Evolutionary conservation across 2,329 filamentous ascomycete species (phyloP).

Genomic region (Colletotrichum horii): DNA sequence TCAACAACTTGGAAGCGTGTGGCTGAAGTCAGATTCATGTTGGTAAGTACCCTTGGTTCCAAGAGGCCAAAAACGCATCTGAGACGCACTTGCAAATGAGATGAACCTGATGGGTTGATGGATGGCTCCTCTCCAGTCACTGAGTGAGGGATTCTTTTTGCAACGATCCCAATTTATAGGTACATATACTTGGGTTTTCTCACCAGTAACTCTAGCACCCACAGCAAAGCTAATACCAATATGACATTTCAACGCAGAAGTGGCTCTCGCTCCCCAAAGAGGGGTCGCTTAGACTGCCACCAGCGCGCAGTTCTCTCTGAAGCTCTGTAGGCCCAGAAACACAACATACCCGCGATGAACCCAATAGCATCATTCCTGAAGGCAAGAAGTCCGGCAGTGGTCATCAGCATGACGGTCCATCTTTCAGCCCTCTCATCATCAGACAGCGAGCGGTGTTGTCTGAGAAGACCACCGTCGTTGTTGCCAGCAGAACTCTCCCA

Average conservation of each 20-base stretch:
- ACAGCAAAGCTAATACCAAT: background rate
- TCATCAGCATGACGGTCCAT: conserved; percentile 91
- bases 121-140: background rate
- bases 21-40: background rate
- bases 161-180: background rate
- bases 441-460: conserved; percentile 57
- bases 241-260: conserved; percentile 23
- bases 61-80: background rate
- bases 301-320: conserved; percentile 47
- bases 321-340: conserved; percentile 71
- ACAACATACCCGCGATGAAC: conserved; percentile 81
- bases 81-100: background rate
- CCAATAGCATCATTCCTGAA: conserved; percentile 92
- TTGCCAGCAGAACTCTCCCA: conserved; percentile 58
- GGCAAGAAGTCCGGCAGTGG: conserved; percentile 79
- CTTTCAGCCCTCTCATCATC: conserved; percentile 75
- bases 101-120: background rate
- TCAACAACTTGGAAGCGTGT: background rate
- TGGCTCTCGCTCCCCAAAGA: conserved; percentile 33
- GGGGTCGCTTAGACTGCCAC: conserved; percentile 31
- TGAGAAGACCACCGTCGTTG: conserved; percentile 34
- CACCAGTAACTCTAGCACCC: background rate
- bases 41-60: background rate
- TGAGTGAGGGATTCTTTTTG: background rate
- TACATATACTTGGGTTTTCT: background rate